A percentile compares a stretch with the other conserved stretches of the same genome.
Evolutionary conservation across 2,329 filamentous ascomycete genomes (phyloP).

Genomic region (Fusarium sp.): DNA sequence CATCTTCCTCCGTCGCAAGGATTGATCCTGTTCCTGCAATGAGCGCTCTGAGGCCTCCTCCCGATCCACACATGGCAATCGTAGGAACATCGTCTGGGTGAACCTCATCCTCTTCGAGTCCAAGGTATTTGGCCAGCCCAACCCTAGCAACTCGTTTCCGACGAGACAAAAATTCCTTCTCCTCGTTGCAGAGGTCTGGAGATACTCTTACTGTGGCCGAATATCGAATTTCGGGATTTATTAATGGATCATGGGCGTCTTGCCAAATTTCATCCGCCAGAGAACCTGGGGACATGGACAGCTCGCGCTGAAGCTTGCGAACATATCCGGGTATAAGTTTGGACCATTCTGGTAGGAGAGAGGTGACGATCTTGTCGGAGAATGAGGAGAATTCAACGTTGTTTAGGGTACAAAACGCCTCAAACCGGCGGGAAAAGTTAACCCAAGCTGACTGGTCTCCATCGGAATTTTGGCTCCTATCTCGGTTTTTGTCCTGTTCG

Average conservation of each 20-base stretch:
- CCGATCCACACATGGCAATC: constrained; percentile 94
- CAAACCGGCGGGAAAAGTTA: constrained; percentile 60
- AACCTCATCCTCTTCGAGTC: constrained; percentile 80
- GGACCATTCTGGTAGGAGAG: constrained; percentile 86
- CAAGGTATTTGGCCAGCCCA: constrained; percentile 85
- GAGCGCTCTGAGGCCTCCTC: constrained; percentile 88
- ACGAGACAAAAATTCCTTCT: constrained; percentile 77
- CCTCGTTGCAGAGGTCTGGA: constrained; percentile 82
- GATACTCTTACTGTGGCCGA: constrained; percentile 86
- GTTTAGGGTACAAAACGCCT: constrained; percentile 64
- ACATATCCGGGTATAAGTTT: constrained; percentile 79
- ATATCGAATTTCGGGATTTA: constrained; percentile 89
- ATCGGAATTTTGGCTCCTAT: constrained; percentile 35
- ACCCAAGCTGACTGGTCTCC: constrained; percentile 58
- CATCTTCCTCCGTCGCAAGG: constrained; percentile 83
- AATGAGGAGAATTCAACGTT: constrained; percentile 66
- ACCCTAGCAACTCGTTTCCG: constrained; percentile 75
- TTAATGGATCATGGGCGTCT: constrained; percentile 84
- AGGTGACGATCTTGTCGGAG: constrained; percentile 71
- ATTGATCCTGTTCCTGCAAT: constrained; percentile 92
- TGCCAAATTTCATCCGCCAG: constrained; percentile 93
- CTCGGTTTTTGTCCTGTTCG: constrained; percentile 22
- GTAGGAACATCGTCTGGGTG: constrained; percentile 92
- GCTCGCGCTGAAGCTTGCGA: constrained; percentile 85
- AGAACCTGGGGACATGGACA: constrained; percentile 88